phyloP scores from a whole-genome alignment of 2,329 filamentous ascomycete species.

The Fusarium subglutinans region DNA sequence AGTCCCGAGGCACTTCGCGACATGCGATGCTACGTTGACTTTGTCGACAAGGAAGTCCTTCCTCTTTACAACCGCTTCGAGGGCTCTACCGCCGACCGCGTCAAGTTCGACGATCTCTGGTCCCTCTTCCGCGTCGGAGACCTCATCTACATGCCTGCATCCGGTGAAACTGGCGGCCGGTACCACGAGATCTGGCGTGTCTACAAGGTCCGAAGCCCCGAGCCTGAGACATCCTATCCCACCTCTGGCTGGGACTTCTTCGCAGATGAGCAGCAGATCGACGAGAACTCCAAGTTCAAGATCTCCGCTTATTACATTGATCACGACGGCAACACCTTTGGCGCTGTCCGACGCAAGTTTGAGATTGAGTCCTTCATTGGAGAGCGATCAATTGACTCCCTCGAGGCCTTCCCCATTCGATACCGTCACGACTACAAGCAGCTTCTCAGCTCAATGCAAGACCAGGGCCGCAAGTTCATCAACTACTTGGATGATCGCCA shows the following conservation, averaged over 20 bases:
- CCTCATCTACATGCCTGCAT: slow-evolving; percentile 51
- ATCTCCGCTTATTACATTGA: slow-evolving; percentile 55
- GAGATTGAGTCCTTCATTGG: slow-evolving; percentile 50
- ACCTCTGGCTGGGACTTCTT: slow-evolving; percentile 49
- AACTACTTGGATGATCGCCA: slow-evolving; percentile 49
- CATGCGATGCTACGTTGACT: slow-evolving; percentile 56
- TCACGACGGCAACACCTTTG: slow-evolving; percentile 51
- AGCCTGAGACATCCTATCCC: slow-evolving; percentile 44
- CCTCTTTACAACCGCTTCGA: slow-evolving; percentile 46
- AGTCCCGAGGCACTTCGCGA: slow-evolving; percentile 52
- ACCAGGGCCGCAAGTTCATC: slow-evolving; percentile 48
- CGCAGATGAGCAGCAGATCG: slow-evolving; percentile 45
- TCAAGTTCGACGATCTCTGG: slow-evolving; percentile 56
- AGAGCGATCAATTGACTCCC: slow-evolving; percentile 50
- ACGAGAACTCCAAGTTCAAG: slow-evolving; percentile 46
- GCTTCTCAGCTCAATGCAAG: slow-evolving; percentile 46
- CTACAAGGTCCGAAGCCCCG: slow-evolving; percentile 47
- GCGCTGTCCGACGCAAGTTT: slow-evolving; percentile 51
- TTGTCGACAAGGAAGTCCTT: slow-evolving; percentile 55
- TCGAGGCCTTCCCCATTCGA: slow-evolving; percentile 52
- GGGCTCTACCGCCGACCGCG: slow-evolving; percentile 42
- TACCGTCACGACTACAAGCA: slow-evolving; percentile 49
- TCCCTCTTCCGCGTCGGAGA: slow-evolving; percentile 53
- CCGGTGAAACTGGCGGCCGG: slow-evolving; percentile 47
- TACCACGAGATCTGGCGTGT: slow-evolving; percentile 54